Evolutionary conservation across 2,329 filamentous ascomycete species (phyloP).

Genomic region (Colletotrichum camelliae): DNA sequence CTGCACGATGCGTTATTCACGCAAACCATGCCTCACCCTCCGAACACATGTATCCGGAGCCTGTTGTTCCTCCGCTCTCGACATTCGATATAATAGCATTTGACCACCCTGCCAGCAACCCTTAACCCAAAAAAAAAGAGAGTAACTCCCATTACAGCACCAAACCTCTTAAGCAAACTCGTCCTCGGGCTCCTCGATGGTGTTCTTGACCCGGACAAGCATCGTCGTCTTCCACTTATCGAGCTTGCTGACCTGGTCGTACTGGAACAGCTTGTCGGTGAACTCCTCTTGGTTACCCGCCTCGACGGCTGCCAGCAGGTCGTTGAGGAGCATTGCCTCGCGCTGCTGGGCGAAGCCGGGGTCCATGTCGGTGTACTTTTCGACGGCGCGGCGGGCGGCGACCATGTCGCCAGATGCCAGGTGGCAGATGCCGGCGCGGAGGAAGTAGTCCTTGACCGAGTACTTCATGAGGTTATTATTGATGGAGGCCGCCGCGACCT

Average conservation of each 20-base stretch:
- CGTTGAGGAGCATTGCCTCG: conserved; percentile 81
- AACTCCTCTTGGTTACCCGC: conserved; percentile 82
- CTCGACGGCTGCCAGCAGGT: conserved; percentile 78
- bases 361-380: conserved; percentile 82
- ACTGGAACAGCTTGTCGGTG: conserved; percentile 85
- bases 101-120: neutral
- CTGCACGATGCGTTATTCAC: neutral
- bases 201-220: conserved; percentile 81
- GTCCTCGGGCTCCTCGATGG: conserved; percentile 67
- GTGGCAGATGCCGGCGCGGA: conserved; percentile 93
- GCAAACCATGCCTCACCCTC: neutral
- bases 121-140: neutral
- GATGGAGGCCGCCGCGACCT: conserved; percentile 78
- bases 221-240: conserved; percentile 97
- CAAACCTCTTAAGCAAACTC: conserved; percentile 41
- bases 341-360: conserved; percentile 77
- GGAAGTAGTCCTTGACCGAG: conserved; percentile 93
- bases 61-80: neutral
- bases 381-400: conserved; percentile 77
- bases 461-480: conserved; percentile 93
- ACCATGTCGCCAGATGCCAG: conserved; percentile 77
- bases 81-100: neutral
- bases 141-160: neutral
- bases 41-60: neutral
- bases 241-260: conserved; percentile 89